Evolutionary conservation across 2,329 filamentous ascomycete species (phyloP).

Genomic region (Epichloe sibirici): DNA sequence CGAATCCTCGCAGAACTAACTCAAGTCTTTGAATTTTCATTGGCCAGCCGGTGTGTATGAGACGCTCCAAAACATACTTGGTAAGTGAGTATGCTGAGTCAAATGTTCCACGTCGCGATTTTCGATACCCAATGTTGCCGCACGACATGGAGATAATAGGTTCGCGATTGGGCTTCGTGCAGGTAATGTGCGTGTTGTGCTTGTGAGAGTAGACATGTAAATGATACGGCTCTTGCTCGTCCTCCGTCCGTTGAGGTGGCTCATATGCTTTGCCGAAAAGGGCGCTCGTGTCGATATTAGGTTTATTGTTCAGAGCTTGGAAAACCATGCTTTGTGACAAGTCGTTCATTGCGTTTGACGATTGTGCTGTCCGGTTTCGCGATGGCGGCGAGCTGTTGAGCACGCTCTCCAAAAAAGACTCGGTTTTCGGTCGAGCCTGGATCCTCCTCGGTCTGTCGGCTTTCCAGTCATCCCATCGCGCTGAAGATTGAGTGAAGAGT

Average conservation of each 20-base stretch:
- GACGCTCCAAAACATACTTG: conserved; percentile 69
- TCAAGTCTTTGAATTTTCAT: conserved; percentile 66
- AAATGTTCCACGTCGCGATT: conserved; percentile 67
- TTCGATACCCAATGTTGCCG: conserved; percentile 86
- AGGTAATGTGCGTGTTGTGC: conserved; percentile 91
- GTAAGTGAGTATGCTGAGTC: conserved; percentile 88
- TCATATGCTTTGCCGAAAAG: conserved; percentile 14
- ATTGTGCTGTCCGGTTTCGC: conserved; percentile 9
- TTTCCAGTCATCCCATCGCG: conserved; percentile 15
- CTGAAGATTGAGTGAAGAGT: conserved; percentile 28
- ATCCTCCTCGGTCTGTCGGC: conserved; percentile 12
- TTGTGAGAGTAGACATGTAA: conserved; percentile 78
- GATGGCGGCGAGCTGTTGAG: conserved; percentile 17
- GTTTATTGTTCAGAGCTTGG: conserved; percentile 22
- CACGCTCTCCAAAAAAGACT: conserved; percentile 22
- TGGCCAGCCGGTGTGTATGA: conserved; percentile 71
- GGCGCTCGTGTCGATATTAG: conserved; percentile 21
- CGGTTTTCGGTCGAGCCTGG: conserved; percentile 15
- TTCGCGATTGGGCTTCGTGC: conserved; percentile 69
- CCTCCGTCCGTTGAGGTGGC: conserved; percentile 18
- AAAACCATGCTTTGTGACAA: conserved; percentile 28
- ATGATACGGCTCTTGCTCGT: conserved; percentile 56
- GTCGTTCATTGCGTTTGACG: conserved; percentile 20
- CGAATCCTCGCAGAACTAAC: conserved; percentile 75
- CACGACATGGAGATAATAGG: conserved; percentile 69